Conservation (phyloP, 2,329 filamentous ascomycete species). For the Claviceps fusiformis region DNA sequence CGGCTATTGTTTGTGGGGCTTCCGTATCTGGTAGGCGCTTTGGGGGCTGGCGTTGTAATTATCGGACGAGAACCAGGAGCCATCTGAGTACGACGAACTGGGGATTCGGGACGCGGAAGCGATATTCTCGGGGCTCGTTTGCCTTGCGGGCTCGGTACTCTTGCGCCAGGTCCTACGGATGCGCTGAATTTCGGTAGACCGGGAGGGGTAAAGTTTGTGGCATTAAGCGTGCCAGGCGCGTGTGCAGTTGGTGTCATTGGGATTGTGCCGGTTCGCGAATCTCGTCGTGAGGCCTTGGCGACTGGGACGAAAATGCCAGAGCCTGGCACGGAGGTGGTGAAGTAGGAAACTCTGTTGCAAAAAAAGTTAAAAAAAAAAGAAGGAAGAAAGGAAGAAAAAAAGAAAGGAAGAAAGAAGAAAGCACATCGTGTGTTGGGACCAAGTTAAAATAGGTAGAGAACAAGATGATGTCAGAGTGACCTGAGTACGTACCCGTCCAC, state of each 20-base stretch:
- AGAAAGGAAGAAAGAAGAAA: background rate
- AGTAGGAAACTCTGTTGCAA: slow-evolving; percentile 53
- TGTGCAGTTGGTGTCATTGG: slow-evolving; percentile 59
- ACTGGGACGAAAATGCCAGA: slow-evolving; percentile 90
- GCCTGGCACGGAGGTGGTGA: slow-evolving; percentile 61
- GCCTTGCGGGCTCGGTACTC: slow-evolving; percentile 56
- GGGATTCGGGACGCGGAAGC: slow-evolving; percentile 78
- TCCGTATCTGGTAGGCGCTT: slow-evolving; percentile 19
- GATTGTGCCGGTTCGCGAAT: slow-evolving; percentile 38
- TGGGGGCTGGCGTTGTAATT: slow-evolving; percentile 29
- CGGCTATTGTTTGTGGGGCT: slow-evolving; percentile 33
- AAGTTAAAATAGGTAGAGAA: background rate
- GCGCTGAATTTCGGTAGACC: slow-evolving; percentile 72
- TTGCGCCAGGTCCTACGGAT: slow-evolving; percentile 59
- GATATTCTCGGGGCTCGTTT: slow-evolving; percentile 58
- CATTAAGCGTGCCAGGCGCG: slow-evolving; percentile 40
- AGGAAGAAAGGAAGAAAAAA: slow-evolving; percentile 2
- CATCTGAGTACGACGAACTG: slow-evolving; percentile 55
- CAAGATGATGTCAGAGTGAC: background rate
- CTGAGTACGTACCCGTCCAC: slow-evolving; percentile 64
- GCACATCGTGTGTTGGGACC: background rate
- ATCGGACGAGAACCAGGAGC: slow-evolving; percentile 45
- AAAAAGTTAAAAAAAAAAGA: slow-evolving; percentile 5
- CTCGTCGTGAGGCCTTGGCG: slow-evolving; percentile 61
- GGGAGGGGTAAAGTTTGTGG: slow-evolving; percentile 48